Evolutionary conservation across 192 early-diverging fungal genomes (phyloP), one percentile per base, ranked within the genome.

Genomic region (Coemansia sp.): DNA sequence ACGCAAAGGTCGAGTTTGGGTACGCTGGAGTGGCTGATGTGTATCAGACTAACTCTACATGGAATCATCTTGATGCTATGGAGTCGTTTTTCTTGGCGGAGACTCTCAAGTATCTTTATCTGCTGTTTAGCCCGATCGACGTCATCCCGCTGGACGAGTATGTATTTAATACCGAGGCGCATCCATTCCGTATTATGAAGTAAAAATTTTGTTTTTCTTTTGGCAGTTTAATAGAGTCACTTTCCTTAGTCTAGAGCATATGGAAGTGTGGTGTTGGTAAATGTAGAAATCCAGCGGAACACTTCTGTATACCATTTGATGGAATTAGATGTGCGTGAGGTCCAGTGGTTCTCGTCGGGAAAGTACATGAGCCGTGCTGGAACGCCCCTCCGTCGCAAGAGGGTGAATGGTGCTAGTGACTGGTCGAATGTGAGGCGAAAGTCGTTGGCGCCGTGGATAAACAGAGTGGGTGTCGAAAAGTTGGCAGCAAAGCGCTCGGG

Each of bases 121-220:
- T 98, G 68, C 83, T 97, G 51, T 97, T 94, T 70, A 85, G 85
- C n/a, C 75, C 88, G 16, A 74, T 84, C 31, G 74, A 88, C 63
- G 57, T 85, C 7, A 66, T 94, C 35, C 76, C 91, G 9, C 77
- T 96, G 37, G 89, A 93, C 60, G 70, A 92, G 73, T 95, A 87
- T 80, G 94, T 98, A 4, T 88, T 97, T 65, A 99, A 93, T 68
- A 99, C 96, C 3, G 96, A 97, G 74, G 95, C 94, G 21, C 96
- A 97, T 78, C 94, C 94, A 45, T 64, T 97, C 24, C 68, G 72
- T 42, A 77, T 84, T 23, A 70, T 63, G n/a, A 68, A 66, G 48
- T 53, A 36, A 18, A n/a, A n/a, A n/a, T n/a, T n/a, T n/a, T n/a
- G n/a, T 26, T 5, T 48, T 48, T 21, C 33, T 3, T 16, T 9